Evolutionary conservation across 2,329 filamentous ascomycete genomes (phyloP), one percentile per base, ranked within the genome.

Genomic region (Lasiodiplodia sp.): DNA sequence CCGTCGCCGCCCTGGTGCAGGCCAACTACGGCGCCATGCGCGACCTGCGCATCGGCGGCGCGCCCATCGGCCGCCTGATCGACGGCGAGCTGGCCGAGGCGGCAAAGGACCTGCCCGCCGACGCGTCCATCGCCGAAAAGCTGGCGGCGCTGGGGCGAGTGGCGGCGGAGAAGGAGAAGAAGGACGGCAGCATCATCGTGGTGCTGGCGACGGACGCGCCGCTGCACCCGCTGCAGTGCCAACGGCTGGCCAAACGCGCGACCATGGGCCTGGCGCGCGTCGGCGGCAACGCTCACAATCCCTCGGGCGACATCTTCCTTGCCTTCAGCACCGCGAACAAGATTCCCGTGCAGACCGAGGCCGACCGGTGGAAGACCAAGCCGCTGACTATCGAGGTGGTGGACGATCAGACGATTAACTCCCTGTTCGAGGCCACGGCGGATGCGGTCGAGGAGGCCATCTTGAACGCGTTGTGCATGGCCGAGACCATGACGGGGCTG

Each of bases 381-480:
- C 78, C 83, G 4, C 81, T 88, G 47, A 79, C 74, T 0, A 79
- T 87, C 0, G 79, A 85, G 40, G 79, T 86, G 56, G 77, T 88
- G 2, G 85, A 89, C 71, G 87, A 90, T 72, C 79, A 84, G 64
- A 87, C 85, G 3, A 88, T 91, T 69, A 88, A 90, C 71, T 83
- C 84, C 0, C 76, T 90, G 68, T 88, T 91, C 69, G 85, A 89
- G 74, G 89, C 88, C 1, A 85, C 83, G 2, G 86, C 87, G 0
- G 89, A 91, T 73, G 86, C 85, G 0, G 87, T 87, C 0, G 88
- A 91, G 73, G 89, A 92, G 77, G 85, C 88, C 1, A 90, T 91
- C 67, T 86, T 89, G 70, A 91, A 92, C 74, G 84, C 86, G 0
- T 77, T 91, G 10, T 89, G 84, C 70, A 89, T 86, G 80, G 87